phyloP scores from a whole-genome alignment of 176 grass and related monocot genomes.

The Lolium multiflorum region DNA sequence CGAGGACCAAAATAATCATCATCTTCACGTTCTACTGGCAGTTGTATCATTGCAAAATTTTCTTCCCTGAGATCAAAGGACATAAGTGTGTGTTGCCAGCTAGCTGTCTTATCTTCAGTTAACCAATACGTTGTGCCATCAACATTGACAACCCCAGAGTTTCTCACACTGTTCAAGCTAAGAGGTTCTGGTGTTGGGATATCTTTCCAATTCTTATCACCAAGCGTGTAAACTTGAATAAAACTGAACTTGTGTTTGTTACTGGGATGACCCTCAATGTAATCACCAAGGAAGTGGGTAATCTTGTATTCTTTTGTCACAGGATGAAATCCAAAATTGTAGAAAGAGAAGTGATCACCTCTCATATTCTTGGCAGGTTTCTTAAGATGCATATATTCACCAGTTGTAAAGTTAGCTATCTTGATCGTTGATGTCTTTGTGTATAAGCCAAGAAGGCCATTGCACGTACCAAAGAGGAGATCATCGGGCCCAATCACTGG shows the following conservation, averaged over 20 bases:
- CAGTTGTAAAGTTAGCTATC: slow-evolving; percentile 44
- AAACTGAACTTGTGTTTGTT: not conserved
- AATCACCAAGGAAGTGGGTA: slow-evolving; percentile 44
- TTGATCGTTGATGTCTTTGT: slow-evolving; percentile 39
- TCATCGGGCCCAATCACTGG: slow-evolving; percentile 24
- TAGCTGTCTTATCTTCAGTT: not conserved
- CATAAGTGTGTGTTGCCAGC: slow-evolving; percentile 27
- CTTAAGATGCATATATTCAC: slow-evolving; percentile 37
- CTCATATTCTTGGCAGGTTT: slow-evolving; percentile 24
- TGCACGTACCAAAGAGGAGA: slow-evolving; percentile 45
- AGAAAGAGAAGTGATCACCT: slow-evolving; percentile 36
- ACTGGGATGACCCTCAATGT: not conserved
- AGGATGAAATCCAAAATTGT: slow-evolving; percentile 50
- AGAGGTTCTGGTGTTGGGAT: slow-evolving; percentile 7
- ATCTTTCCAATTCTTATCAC: slow-evolving; percentile 38
- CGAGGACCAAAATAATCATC: not conserved
- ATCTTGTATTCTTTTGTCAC: slow-evolving; percentile 46
- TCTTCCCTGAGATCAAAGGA: slow-evolving; percentile 43
- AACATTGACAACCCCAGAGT: slow-evolving; percentile 4
- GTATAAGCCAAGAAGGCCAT: slow-evolving; percentile 50
- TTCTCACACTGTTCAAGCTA: slow-evolving; percentile 8
- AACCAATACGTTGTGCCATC: slow-evolving; percentile 44
- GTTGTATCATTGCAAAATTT: slow-evolving; percentile 29
- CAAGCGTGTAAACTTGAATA: too few species aligned
- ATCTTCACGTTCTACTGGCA: not conserved